phyloP scores from a whole-genome alignment of 257 asterid species.

The Capsicum pubescens region DNA sequence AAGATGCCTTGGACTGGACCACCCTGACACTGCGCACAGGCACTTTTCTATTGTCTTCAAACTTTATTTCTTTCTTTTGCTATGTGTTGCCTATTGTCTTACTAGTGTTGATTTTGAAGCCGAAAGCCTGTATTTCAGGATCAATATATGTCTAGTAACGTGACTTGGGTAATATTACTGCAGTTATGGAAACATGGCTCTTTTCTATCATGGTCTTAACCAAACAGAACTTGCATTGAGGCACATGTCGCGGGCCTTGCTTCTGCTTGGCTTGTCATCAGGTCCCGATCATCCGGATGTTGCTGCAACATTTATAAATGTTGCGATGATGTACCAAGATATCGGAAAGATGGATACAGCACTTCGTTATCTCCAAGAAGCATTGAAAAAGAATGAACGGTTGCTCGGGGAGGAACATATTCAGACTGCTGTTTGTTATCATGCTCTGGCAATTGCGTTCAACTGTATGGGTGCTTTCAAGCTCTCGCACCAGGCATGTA shows the following conservation, averaged over 20 bases:
- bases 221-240: conserved; percentile 94
- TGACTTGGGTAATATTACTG: conserved; percentile 26
- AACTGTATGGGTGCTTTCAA: conserved; percentile 92
- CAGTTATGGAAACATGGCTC: conserved; percentile 99
- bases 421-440: conserved; percentile 99
- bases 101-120: not conserved
- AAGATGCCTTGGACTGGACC: conserved; percentile 97
- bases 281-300: conserved; percentile 99
- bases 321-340: conserved; percentile 99
- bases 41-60: conserved; percentile 20
- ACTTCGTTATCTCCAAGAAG: conserved; percentile 94
- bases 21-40: conserved; percentile 99
- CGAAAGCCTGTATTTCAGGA: conserved; percentile 7
- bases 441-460: conserved; percentile 92
- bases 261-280: conserved; percentile 75
- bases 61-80: conserved; percentile 21
- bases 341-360: conserved; percentile 85
- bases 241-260: conserved; percentile 92
- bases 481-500: conserved; percentile 84
- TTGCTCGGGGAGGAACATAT: conserved; percentile 91
- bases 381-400: conserved; percentile 82
- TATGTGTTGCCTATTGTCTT: conserved; percentile 6
- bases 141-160: not conserved
- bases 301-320: conserved; percentile 93
- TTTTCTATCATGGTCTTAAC: conserved; percentile 93